Evolutionary conservation across 331 rosid species (phyloP).

Genomic region (Erythrophleum ivorense): DNA sequence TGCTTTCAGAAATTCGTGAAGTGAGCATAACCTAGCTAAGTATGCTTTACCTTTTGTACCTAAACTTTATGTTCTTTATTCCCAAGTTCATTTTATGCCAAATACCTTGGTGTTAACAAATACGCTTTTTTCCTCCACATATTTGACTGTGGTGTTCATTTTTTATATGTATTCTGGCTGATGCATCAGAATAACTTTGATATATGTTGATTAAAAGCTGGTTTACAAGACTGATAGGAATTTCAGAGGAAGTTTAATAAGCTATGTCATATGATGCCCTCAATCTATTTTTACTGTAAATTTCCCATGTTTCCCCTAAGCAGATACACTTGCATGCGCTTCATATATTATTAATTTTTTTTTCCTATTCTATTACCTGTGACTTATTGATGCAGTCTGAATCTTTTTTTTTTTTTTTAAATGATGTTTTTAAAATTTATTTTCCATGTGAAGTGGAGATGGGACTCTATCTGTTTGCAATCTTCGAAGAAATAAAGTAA

Average conservation of each 20-base stretch:
- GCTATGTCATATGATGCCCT: not conserved
- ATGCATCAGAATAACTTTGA: not conserved
- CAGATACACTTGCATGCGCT: not conserved
- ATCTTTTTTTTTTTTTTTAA: not conserved
- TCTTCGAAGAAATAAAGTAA: slow-evolving; percentile 82
- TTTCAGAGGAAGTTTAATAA: not conserved
- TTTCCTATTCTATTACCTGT: slow-evolving; percentile 20
- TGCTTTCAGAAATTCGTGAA: not conserved
- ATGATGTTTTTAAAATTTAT: slow-evolving; percentile 1
- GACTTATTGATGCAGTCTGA: slow-evolving; percentile 18
- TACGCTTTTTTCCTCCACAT: not conserved
- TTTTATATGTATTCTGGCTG: not conserved
- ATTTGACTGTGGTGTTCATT: slow-evolving; percentile 24
- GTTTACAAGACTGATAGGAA: not conserved
- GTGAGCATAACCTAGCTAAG: slow-evolving; percentile 5
- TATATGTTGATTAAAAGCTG: not conserved
- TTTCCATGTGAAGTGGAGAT: slow-evolving; percentile 72
- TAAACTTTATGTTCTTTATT: too few species aligned
- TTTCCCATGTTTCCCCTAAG: not conserved
- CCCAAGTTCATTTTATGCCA: not conserved
- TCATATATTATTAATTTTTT: not conserved
- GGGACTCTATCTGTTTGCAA: slow-evolving; percentile 94
- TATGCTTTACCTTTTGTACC: not conserved
- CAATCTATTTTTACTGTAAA: not conserved
- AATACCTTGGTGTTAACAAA: slow-evolving; percentile 7